These are phyloP conservation scores for Nakazawaea peltata DNA, from an alignment of 805 yeast genomes.

Conservation along the genomic window DNA sequence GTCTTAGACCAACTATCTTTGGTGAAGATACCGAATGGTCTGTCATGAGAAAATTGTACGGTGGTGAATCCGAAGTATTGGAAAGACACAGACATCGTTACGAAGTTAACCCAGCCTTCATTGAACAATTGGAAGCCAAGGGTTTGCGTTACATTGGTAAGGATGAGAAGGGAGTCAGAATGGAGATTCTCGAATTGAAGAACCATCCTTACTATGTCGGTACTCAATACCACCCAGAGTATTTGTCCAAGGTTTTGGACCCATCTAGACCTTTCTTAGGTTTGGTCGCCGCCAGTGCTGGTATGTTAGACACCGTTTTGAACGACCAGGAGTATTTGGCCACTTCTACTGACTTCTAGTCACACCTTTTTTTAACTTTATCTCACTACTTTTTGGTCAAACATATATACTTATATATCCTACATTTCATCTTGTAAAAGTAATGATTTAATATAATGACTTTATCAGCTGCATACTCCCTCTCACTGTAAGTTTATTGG, in stretches of 20 bases:
- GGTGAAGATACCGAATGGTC: conserved; percentile 59
- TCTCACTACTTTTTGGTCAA: background rate
- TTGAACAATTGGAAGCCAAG: conserved; percentile 57
- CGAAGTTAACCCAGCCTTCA: conserved; percentile 86
- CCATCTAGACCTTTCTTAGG: conserved; percentile 97
- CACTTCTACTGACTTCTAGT: conserved; percentile 23
- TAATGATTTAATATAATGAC: background rate
- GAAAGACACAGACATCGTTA: conserved; percentile 99
- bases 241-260: conserved; percentile 89
- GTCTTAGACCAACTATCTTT: conserved; percentile 85
- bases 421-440: background rate
- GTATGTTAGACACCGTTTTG: conserved; percentile 64
- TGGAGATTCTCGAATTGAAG: conserved; percentile 86
- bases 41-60: conserved; percentile 70
- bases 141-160: conserved; percentile 90
- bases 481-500: too few relatives aligned
- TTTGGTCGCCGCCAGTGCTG: conserved; percentile 88
- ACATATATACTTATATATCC: background rate
- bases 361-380: background rate
- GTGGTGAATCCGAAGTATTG: conserved; percentile 53
- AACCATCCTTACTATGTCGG: conserved; percentile 90
- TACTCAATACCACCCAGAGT: conserved; percentile 98
- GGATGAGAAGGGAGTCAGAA: conserved; percentile 84
- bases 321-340: conserved; percentile 25
- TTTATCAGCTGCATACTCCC: too few relatives aligned